phyloP scores from a whole-genome alignment of 148 eudicot species.

The Rhododendron henanense region DNA sequence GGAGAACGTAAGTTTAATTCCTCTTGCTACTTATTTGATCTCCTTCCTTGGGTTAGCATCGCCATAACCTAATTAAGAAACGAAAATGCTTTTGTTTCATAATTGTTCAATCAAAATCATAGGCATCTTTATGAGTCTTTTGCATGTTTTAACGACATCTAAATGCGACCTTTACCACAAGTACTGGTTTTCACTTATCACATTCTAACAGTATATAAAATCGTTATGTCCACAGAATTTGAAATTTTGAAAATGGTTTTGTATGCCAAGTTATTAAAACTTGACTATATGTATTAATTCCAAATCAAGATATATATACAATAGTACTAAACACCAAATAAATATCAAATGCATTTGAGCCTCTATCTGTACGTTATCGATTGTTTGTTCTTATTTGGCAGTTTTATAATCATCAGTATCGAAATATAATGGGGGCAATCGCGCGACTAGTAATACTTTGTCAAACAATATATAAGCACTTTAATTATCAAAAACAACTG shows the following conservation, averaged over 20 bases:
- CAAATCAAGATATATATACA: too few relatives aligned
- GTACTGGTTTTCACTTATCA: not conserved
- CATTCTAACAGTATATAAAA: not conserved
- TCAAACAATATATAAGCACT: not conserved
- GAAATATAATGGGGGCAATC: too few relatives aligned
- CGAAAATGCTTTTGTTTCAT: not conserved
- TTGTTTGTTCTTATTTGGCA: not conserved
- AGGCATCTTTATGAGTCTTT: not conserved
- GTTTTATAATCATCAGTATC: too few relatives aligned
- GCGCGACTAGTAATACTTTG: not conserved
- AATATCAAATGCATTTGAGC: not conserved
- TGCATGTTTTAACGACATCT: not conserved
- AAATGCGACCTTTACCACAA: not conserved
- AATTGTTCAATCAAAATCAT: not conserved
- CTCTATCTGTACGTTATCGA: not conserved
- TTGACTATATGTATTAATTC: not conserved
- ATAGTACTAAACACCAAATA: not conserved
- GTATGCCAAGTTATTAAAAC: not conserved
- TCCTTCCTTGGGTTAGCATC: not conserved
- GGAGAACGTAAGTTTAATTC: constrained; percentile 66
- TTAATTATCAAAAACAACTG: not conserved
- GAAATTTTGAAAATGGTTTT: not conserved
- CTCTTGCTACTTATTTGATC: not conserved
- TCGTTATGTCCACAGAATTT: not conserved
- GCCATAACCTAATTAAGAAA: not conserved